A percentile compares a stretch with the other conserved stretches of the same genome.
phyloP scores from a whole-genome alignment of 2,329 filamentous ascomycete genomes.

The Xylariales sp. region DNA sequence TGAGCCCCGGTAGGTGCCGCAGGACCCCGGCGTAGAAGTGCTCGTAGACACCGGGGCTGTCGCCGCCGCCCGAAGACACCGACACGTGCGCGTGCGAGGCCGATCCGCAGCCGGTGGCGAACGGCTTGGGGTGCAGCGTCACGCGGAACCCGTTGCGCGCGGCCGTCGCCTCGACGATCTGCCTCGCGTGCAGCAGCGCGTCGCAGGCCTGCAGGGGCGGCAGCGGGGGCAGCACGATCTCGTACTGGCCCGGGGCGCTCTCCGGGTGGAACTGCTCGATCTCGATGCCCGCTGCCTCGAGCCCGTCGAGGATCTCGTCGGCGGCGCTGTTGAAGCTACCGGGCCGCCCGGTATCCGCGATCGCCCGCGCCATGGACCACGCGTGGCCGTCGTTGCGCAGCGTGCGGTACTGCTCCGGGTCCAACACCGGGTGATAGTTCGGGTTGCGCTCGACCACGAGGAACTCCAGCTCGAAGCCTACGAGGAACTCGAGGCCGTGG shows the following conservation, averaged over 20 bases:
- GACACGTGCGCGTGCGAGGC: conserved; percentile 68
- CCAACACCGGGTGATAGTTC: too few relatives aligned
- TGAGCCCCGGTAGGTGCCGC: conserved; percentile 59
- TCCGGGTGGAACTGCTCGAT: conserved; percentile 74
- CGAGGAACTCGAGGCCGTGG: conserved; percentile 53
- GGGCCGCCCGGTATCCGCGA: conserved; percentile 47
- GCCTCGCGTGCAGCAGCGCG: conserved; percentile 63
- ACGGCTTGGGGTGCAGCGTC: conserved; percentile 72
- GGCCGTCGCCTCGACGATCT: conserved; percentile 63
- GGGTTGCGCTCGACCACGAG: conserved; percentile 56
- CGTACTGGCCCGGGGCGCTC: conserved; percentile 69
- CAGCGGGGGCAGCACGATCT: conserved; percentile 64
- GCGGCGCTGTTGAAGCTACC: conserved; percentile 50
- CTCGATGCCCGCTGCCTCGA: conserved; percentile 59
- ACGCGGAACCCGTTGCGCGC: conserved; percentile 59
- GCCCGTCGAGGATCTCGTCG: conserved; percentile 58
- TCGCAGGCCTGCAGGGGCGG: conserved; percentile 67
- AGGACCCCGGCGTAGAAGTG: conserved; percentile 71
- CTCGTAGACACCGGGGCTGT: conserved; percentile 44
- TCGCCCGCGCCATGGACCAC: conserved; percentile 63
- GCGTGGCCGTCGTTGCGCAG: conserved; percentile 61
- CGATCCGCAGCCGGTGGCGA: conserved; percentile 51
- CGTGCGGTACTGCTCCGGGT: conserved; percentile 28
- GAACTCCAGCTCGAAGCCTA: conserved; percentile 82
- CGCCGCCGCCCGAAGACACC: conserved; percentile 39